Base-by-base conservation (phyloP, 768 basidiomycete genomes). In the Leccinum arenicola region DNA sequence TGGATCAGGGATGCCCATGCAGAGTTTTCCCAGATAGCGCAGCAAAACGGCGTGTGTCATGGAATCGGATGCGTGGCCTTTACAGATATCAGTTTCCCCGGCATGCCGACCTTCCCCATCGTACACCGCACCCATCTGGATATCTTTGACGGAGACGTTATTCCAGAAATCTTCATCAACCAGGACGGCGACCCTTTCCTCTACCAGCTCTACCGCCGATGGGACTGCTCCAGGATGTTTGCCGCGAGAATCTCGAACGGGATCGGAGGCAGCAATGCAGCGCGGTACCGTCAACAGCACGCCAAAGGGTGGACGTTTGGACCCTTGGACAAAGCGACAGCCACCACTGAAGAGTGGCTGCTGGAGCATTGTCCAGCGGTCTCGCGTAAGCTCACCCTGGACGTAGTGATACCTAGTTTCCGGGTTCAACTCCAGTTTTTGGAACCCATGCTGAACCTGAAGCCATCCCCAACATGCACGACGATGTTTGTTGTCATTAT, bases 21-120 rank as follows among this genome's bases (percentile, higher is more conserved):
- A 9, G 71, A 72, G 10, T 86, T 85, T 64, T 43, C 54, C 12
- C 47, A 64, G 3, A 62, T 84, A 10, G 62, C 80, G 1, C 25
- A 59, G 12, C 55, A 60, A 12, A 63, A 71, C 6, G 60, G 64
- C 2, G 69, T 74, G 0, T 81, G 79, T 5, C 62, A 69, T 6
- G 84, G 84, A 6, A 77, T 85, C 51, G 85, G 83, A 10, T 84
- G 83, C 43, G 78, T 86, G 2, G 79, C 83, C 0, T 84, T 86
- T 69, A 83, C 78, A 6, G 83, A 85, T 61, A 71, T 67, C 17
- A 73, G 76, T 9, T 86, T 84, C 62, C 81, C 80, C 0, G 85
- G 83, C 0, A 84, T 86, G 82, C 84, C 83, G 0, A 85, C 84
- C 0, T 85, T 85, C 62, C 85, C 85, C 1, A 73, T 85, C 53